Evolutionary conservation across 2,329 filamentous ascomycete species (phyloP).

Genomic region (Colletotrichum tabaci): DNA sequence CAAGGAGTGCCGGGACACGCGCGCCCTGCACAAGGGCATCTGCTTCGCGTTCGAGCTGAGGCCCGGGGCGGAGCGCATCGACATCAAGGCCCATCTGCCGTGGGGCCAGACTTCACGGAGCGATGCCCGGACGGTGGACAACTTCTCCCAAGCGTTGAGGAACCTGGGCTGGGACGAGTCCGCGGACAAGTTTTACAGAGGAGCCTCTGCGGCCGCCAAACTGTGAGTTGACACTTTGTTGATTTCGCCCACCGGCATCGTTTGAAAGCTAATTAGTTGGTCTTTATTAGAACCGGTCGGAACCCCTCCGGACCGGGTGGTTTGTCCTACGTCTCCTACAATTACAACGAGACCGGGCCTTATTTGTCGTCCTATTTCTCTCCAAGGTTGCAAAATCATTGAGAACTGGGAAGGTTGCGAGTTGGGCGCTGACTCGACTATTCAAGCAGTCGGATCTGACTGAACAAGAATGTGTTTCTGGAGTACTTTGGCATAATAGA

Average conservation of each 20-base stretch:
- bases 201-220: constrained; percentile 10
- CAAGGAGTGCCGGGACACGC: constrained; percentile 37
- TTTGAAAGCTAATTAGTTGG: background rate
- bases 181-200: constrained; percentile 16
- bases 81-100: constrained; percentile 31
- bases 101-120: constrained; percentile 34
- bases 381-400: constrained; percentile 12
- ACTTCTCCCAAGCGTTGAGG: constrained; percentile 23
- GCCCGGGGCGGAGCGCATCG: constrained; percentile 40
- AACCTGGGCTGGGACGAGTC: constrained; percentile 26
- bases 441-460: fast-evolving
- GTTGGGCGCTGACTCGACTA: no score
- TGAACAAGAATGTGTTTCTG: no score
- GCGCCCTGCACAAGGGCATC: constrained; percentile 42
- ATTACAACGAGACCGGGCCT: constrained; percentile 22
- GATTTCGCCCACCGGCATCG: no score
- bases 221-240: constrained; percentile 12
- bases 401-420: background rate
- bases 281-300: constrained; percentile 6
- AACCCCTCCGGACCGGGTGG: constrained; percentile 31
- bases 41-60: constrained; percentile 47
- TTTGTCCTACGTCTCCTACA: constrained; percentile 24
- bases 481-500: background rate
- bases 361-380: constrained; percentile 38
- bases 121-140: constrained; percentile 30